Evolutionary conservation across 768 basidiomycete species (phyloP), one percentile per base, ranked within the genome.

Genomic region (Glaciozyma martinii): DNA sequence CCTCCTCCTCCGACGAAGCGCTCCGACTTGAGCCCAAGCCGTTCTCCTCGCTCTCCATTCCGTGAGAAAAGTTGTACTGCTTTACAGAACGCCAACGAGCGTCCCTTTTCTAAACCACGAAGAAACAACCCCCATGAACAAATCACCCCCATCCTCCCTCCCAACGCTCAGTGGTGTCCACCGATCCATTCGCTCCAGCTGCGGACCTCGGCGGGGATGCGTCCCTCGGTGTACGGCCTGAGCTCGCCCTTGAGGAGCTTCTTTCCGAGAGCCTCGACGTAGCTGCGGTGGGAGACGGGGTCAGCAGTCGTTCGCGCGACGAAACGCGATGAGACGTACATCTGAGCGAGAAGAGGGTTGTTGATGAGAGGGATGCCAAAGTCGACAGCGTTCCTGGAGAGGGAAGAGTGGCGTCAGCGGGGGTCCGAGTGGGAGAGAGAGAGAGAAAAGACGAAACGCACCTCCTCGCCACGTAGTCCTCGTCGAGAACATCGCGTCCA

Each of bases 401-500:
- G 21, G 42, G 57, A 29, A 52, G 47, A 60, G 32, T 29, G 43
- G 15, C 16, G 30, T 62, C 55, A 66, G 43, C 61, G 42, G 59
- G 23, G n/a, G 25, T 15, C 5, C 44, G 12, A 32, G 15, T 33
- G 49, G 19, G 40, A 15, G 52, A 62, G 49, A 46, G 65, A 62
- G 65, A 23, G n/a, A 23, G 63, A 23, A 7, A 55, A 49, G 6
- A 19, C 42, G 9, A 60, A 18, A 49, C 40, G 30, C 27, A 62
- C 80, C 83, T 82, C 75, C 95, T 83, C 61, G 95, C 94, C 55
- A 97, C 93, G 73, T 99, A 99, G 72, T 98, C 92, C 75, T 97
- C 90, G 75, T 98, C 95, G 18, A 84, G 80, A 18, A 86, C 84
- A 71, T 85, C 84, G 49, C 78, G 79, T 42, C 86, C 93, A 9